Evolutionary conservation across 768 basidiomycete genomes (phyloP).

Genomic region (Leccinum subgranulosum): DNA sequence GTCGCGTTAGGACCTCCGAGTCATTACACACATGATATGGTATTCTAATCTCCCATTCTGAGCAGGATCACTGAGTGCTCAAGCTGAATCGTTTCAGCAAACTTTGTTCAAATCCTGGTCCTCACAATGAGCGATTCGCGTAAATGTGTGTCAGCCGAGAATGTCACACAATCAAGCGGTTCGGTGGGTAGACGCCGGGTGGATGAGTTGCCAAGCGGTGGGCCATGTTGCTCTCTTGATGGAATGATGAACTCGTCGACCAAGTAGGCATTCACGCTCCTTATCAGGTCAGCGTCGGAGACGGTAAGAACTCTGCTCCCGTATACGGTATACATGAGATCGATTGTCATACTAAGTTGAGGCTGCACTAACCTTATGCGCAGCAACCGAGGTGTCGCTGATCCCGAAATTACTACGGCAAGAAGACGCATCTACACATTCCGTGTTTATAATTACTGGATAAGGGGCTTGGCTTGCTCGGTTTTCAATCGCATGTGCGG

Average conservation of each 20-base stretch:
- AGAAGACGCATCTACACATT: not conserved
- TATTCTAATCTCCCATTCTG: not conserved
- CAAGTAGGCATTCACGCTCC: not conserved
- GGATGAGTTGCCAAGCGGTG: not conserved
- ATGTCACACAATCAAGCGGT: not conserved
- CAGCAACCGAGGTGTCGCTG: not conserved
- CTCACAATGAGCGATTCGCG: not conserved
- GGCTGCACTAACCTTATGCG: not conserved
- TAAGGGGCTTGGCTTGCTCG: not conserved
- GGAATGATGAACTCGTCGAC: not conserved
- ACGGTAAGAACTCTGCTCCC: not conserved
- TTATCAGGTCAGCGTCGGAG: no score
- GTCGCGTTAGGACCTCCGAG: not conserved
- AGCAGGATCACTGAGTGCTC: not conserved
- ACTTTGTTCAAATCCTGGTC: not conserved
- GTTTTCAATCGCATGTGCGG: not conserved
- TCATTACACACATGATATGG: not conserved
- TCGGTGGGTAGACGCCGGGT: not conserved
- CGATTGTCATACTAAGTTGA: not conserved
- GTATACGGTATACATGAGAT: conserved; percentile 4
- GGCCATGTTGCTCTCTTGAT: not conserved
- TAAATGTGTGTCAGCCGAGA: not conserved
- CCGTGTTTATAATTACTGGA: conserved; percentile 5
- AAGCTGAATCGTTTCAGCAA: not conserved
- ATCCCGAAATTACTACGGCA: not conserved